These are phyloP conservation scores for Papilionanthe hybrid DNA, from an alignment of 116 monocot species.

Conservation along the genomic window DNA sequence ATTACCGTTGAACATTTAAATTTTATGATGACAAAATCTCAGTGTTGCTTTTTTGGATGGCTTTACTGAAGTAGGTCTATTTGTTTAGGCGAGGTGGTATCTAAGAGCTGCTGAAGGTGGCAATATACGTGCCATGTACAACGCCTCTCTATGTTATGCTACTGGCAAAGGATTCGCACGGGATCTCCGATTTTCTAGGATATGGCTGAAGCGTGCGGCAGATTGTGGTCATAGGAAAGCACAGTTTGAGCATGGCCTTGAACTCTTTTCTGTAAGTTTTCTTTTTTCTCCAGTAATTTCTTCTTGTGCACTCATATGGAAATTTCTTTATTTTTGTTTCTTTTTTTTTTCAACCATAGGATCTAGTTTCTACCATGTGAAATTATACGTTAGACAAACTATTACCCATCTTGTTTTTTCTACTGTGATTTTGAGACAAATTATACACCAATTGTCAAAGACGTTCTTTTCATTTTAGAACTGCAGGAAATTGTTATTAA, in stretches of 20 bases:
- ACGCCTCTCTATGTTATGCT: slow-evolving; percentile 51
- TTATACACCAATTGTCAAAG: no score
- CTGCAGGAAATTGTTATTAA: no score
- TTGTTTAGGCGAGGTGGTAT: slow-evolving; percentile 58
- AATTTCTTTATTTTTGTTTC: no score
- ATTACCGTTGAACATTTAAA: no score
- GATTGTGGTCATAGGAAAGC: slow-evolving; percentile 51
- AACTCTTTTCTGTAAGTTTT: slow-evolving; percentile 41
- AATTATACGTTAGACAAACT: no score
- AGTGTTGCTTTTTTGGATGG: no score
- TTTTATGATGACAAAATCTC: no score
- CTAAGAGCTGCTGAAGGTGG: slow-evolving; percentile 61
- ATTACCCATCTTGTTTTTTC: no score
- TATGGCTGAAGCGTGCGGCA: slow-evolving; percentile 63
- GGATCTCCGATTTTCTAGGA: slow-evolving; percentile 21
- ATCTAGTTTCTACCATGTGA: no score
- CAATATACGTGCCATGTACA: slow-evolving; percentile 68
- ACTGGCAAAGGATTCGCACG: slow-evolving; percentile 35
- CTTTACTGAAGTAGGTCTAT: background rate
- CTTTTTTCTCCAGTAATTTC: background rate
- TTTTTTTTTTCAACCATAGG: no score
- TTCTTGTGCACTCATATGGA: background rate
- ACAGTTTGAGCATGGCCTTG: slow-evolving; percentile 44
- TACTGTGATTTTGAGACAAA: no score
- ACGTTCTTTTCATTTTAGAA: no score